Percentiles rank a stretch among this genome's conserved stretches.
phyloP scores from a whole-genome alignment of 2,329 filamentous ascomycete species.

The Ophiosphaerella herpotricha region DNA sequence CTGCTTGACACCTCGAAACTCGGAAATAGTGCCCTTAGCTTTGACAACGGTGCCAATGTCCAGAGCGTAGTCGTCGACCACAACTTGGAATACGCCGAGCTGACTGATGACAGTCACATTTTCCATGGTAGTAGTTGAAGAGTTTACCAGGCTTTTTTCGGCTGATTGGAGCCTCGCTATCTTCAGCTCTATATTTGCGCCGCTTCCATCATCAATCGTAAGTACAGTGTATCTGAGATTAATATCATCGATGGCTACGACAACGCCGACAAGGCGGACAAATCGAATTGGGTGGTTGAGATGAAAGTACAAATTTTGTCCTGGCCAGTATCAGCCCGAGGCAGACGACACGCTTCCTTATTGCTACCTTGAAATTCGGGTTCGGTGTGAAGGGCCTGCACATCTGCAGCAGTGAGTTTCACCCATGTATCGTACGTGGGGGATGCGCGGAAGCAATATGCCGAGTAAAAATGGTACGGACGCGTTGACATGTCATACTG shows the following conservation, averaged over 20 bases:
- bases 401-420: slow-evolving; percentile 61
- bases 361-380: slow-evolving; percentile 57
- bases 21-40: slow-evolving; percentile 60
- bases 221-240: slow-evolving; percentile 52
- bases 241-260: slow-evolving; percentile 52
- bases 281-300: slow-evolving; percentile 59
- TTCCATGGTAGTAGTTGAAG: slow-evolving; percentile 42
- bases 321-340: slow-evolving; percentile 35
- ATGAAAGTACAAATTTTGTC: slow-evolving; percentile 60
- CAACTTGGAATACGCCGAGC: slow-evolving; percentile 49
- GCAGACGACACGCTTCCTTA: not conserved
- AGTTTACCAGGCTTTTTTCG: slow-evolving; percentile 27
- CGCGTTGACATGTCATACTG: slow-evolving; percentile 39
- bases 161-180: slow-evolving; percentile 48
- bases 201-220: slow-evolving; percentile 66
- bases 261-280: slow-evolving; percentile 51
- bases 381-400: slow-evolving; percentile 57
- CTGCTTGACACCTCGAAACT: slow-evolving; percentile 58
- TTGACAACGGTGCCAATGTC: slow-evolving; percentile 59
- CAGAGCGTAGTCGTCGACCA: slow-evolving; percentile 40
- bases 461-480: slow-evolving; percentile 56
- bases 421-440: slow-evolving; percentile 68
- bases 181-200: slow-evolving; percentile 61
- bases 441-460: slow-evolving; percentile 63
- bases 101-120: slow-evolving; percentile 46